Percentiles rank a stretch among this genome's conserved stretches.
Evolutionary conservation across 345 rosid species (phyloP).

Genomic region (Triadica sebifera): DNA sequence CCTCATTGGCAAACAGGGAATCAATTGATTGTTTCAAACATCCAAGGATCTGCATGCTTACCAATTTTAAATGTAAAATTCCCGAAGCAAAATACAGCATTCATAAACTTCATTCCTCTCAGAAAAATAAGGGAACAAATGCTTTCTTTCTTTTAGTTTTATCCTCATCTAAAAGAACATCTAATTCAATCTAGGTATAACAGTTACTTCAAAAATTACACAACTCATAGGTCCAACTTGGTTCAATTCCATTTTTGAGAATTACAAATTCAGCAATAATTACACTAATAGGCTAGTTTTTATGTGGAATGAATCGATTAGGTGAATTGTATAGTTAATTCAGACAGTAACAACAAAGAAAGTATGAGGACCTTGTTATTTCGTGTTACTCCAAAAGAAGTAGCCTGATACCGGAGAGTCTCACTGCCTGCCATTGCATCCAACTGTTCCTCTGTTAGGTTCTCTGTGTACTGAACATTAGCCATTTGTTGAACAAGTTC

Average conservation of each 20-base stretch:
- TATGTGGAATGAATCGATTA: background rate
- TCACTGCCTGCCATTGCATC: conserved; percentile 99
- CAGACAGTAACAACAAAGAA: background rate
- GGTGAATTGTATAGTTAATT: background rate
- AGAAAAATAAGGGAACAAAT: background rate
- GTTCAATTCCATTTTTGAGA: background rate
- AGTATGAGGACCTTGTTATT: conserved; percentile 73
- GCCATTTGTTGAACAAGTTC: conserved; percentile 99
- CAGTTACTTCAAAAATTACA: background rate
- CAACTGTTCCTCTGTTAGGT: conserved; percentile 96
- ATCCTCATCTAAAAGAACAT: background rate
- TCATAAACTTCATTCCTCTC: background rate
- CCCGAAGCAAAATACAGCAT: background rate
- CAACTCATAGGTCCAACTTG: background rate
- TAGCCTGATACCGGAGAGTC: conserved; percentile 90
- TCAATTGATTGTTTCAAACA: background rate
- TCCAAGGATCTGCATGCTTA: too few species aligned
- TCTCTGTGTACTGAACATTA: conserved; percentile 95
- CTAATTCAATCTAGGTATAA: background rate
- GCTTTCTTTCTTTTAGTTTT: background rate
- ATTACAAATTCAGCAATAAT: background rate
- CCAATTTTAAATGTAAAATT: background rate
- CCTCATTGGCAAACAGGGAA: background rate
- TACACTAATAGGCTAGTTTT: background rate
- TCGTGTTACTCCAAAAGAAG: conserved; percentile 84